A percentile compares a stretch with the other conserved stretches of the same genome.
Conservation (phyloP, 163 green algal genomes). For the Chloroidium sp. region DNA sequence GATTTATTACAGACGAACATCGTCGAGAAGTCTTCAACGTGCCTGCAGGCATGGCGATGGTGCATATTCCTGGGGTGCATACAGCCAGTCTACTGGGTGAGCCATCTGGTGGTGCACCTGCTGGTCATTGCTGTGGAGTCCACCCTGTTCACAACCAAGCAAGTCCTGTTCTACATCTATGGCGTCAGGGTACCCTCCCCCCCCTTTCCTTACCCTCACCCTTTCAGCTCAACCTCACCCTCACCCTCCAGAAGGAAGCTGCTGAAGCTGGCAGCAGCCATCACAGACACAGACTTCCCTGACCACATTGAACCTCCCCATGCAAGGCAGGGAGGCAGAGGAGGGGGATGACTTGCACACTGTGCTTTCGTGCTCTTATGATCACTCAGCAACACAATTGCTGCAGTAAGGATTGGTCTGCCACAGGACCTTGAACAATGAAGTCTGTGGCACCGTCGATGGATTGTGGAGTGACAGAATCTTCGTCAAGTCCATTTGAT, state of each 20-base stretch:
- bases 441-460: no score
- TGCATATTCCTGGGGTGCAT: constrained; percentile 21
- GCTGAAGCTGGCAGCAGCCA: neutral
- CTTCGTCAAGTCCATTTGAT: no score
- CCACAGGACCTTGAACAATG: no score
- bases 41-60: constrained; percentile 15
- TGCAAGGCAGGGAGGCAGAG: no score
- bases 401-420: no score
- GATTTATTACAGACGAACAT: no score
- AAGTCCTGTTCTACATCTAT: constrained; percentile 21
- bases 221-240: neutral
- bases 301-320: neutral
- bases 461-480: no score
- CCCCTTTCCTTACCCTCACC: neutral
- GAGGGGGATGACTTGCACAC: no score
- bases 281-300: neutral
- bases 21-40: no score
- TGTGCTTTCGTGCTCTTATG: no score
- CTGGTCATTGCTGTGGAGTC: constrained; percentile 18
- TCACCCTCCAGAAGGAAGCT: neutral
- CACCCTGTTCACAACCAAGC: constrained; percentile 13
- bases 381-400: no score
- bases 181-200: constrained; percentile 10
- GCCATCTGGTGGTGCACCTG: constrained; percentile 9
- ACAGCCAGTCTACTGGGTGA: constrained; percentile 14